Base-by-base conservation (phyloP, 192 early-diverging fungal species). In the Dissophora globulifera region DNA sequence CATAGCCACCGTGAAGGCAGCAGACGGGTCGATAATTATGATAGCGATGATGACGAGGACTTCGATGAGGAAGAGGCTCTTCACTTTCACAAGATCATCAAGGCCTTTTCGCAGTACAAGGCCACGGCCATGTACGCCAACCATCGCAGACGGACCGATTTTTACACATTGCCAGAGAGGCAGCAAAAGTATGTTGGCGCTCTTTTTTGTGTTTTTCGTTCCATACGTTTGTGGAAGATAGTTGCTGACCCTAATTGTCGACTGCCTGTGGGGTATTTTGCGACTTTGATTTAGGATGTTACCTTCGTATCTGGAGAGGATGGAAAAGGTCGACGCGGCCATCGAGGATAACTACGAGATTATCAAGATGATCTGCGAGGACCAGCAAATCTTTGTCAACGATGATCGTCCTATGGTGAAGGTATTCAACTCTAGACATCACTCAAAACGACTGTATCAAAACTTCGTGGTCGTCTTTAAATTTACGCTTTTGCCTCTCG, bases 91-190 rank as follows among this genome's bases (percentile, higher is more conserved):
- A 88, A 88, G 58, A 82, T 88, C 19, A 49, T 88, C 38, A 75
- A 68, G 30, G 87, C 88, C 2, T 90, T 90, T 48, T 67, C 86
- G 40, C 83, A 82, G 43, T 93, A 93, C 78, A 86, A 86, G 56
- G 62, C 79, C 20, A 84, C 86, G 42, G 79, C 87, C 4, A 78
- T 88, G 32, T 86, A 85, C 53, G 82, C 81, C 16, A 84, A 87
- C 64, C 88, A 92, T 65, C 85, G 87, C 30, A 80, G 88, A 32
- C 69, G 90, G 43, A 82, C 79, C 10, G 84, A 88, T 62, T 90
- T 87, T 65, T 76, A 83, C 56, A 63, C 78, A 15, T 69, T 93
- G 13, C 75, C 89, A 13, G 86, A 90, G 78, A 80, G 82, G 15
- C 92, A 93, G 59, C 85, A 90, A 38, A 54, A 70, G 72, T 76